phyloP scores from a whole-genome alignment of 1,284 basidiomycete species.

The Schizophyllum commune region DNA sequence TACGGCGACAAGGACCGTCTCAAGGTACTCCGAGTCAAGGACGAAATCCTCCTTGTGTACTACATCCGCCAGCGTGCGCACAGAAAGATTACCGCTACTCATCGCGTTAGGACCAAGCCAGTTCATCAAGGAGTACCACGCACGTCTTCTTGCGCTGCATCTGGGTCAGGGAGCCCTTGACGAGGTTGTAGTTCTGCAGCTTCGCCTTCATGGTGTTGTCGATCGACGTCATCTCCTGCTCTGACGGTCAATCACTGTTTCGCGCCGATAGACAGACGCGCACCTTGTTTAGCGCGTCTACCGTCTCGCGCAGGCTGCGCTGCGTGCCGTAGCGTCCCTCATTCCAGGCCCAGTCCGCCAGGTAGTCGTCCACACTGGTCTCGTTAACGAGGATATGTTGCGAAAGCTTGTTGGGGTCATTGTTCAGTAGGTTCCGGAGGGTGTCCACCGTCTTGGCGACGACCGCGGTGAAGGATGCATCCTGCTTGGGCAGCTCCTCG shows the following conservation, averaged over 20 bases:
- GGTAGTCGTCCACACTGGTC: constrained; percentile 72
- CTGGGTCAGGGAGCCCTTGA: constrained; percentile 89
- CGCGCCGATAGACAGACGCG: constrained; percentile 15
- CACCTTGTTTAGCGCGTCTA: constrained; percentile 80
- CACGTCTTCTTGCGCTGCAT: constrained; percentile 94
- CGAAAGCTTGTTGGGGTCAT: constrained; percentile 75
- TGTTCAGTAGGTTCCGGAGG: constrained; percentile 84
- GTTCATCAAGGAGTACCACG: constrained; percentile 21
- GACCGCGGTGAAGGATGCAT: constrained; percentile 79
- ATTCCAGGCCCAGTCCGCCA: constrained; percentile 86
- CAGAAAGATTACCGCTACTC: constrained; percentile 86
- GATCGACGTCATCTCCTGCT: constrained; percentile 82
- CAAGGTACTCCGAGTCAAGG: constrained; percentile 86
- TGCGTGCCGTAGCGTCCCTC: constrained; percentile 81
- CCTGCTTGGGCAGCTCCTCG: constrained; percentile 90
- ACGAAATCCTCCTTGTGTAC: constrained; percentile 82
- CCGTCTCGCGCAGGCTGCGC: constrained; percentile 71
- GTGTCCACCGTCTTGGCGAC: constrained; percentile 95
- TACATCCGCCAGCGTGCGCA: constrained; percentile 80
- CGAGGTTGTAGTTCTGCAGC: constrained; percentile 86
- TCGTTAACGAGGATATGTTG: constrained; percentile 87
- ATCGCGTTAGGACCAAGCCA: constrained; percentile 8
- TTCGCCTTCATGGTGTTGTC: constrained; percentile 89
- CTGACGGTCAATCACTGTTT: constrained; percentile 2
- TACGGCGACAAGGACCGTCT: constrained; percentile 90